phyloP scores from a whole-genome alignment of 352 stramenopile genomes.

The Globisporangium mamillatum region DNA sequence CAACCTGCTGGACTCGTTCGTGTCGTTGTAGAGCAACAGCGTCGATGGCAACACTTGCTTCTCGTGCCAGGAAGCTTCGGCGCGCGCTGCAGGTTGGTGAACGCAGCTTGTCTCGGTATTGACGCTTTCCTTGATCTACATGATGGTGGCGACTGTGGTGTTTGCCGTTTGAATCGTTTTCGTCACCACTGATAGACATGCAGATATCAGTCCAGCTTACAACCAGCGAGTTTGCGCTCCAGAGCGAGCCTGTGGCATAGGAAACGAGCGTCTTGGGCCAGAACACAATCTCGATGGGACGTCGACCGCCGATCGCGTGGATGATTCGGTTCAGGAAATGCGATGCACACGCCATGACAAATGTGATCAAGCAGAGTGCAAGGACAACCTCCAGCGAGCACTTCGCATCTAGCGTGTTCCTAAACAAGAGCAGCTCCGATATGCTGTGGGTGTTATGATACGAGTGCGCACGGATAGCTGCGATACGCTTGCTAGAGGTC shows the following conservation, averaged over 20 bases:
- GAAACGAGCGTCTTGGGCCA: neutral
- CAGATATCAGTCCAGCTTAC: neutral
- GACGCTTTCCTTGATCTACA: neutral
- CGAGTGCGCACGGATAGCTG: neutral
- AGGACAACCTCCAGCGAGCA: neutral
- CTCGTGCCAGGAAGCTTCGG: neutral
- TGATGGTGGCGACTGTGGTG: neutral
- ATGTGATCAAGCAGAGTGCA: neutral
- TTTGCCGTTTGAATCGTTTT: neutral
- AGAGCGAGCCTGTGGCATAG: neutral
- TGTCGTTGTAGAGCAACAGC: neutral
- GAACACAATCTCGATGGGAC: neutral
- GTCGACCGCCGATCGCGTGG: neutral
- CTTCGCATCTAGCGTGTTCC: neutral
- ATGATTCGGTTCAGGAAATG: neutral
- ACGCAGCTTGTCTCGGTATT: neutral
- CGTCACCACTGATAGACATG: neutral
- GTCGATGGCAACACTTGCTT: neutral
- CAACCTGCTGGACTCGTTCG: neutral
- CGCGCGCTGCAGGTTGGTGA: neutral
- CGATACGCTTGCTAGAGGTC: neutral
- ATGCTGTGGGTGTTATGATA: neutral
- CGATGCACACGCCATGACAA: neutral
- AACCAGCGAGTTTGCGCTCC: neutral
- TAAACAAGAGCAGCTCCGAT: neutral